phyloP scores from a whole-genome alignment of 805 yeast species.

The Candida gorgasii region DNA sequence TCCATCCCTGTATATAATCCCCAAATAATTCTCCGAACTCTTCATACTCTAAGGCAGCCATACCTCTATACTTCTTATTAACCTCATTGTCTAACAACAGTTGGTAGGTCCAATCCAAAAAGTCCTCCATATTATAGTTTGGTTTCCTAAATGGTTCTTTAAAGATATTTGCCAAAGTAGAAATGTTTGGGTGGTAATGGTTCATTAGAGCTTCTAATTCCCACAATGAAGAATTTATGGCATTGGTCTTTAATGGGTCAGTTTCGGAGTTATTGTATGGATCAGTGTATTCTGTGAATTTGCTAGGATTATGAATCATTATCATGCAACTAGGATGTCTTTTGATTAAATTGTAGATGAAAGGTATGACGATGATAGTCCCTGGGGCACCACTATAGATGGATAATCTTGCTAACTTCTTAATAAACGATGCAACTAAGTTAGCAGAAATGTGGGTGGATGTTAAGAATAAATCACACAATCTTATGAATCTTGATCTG shows the following conservation, averaged over 20 bases:
- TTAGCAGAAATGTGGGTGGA: conserved; percentile 86
- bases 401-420: conserved; percentile 72
- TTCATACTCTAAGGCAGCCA: conserved; percentile 79
- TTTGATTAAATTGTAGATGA: conserved; percentile 82
- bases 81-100: conserved; percentile 64
- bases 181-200: conserved; percentile 95
- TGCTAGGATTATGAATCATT: conserved; percentile 62
- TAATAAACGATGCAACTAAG: conserved; percentile 86
- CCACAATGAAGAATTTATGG: conserved; percentile 88
- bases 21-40: conserved; percentile 41
- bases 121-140: conserved; percentile 88
- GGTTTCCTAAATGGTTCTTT: conserved; percentile 88
- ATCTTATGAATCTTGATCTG: conserved; percentile 83
- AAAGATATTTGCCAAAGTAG: conserved; percentile 85
- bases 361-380: conserved; percentile 83
- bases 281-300: conserved; percentile 44
- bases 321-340: conserved; percentile 95
- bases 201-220: conserved; percentile 76
- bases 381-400: conserved; percentile 86
- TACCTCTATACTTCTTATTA: conserved; percentile 63
- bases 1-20: conserved; percentile 32
- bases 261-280: conserved; percentile 63
- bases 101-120: conserved; percentile 85
- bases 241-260: conserved; percentile 79
- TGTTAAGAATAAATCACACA: conserved; percentile 80